phyloP scores from a whole-genome alignment of 768 basidiomycete genomes.

The Mycena latifolia region DNA sequence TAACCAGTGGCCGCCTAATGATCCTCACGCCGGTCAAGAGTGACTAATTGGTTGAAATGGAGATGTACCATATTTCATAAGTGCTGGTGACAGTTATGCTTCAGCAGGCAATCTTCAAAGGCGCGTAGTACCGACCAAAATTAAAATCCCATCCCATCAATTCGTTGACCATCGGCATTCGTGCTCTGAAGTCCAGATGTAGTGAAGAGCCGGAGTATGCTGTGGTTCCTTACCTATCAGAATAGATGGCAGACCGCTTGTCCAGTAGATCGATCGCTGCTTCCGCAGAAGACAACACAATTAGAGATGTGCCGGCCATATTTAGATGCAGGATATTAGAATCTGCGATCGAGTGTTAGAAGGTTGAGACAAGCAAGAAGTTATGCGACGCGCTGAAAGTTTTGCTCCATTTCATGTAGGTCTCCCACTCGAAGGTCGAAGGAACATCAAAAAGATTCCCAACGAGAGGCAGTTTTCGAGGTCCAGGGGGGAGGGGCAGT shows the following conservation, averaged over 20 bases:
- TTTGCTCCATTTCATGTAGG: conserved; percentile 42
- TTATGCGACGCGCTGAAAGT: too few relatives aligned
- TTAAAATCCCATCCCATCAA: conserved; percentile 10
- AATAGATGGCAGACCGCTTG: background rate
- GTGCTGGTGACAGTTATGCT: too few relatives aligned
- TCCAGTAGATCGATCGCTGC: background rate
- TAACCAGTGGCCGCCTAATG: too few relatives aligned
- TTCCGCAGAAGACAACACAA: background rate
- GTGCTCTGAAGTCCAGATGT: conserved; percentile 41
- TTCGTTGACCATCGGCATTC: background rate
- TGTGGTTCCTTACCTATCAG: background rate
- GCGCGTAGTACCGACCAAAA: background rate
- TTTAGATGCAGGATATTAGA: too few relatives aligned
- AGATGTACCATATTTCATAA: too few relatives aligned
- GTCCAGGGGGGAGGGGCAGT: conserved; percentile 51
- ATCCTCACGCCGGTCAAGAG: too few relatives aligned
- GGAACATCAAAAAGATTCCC: conserved; percentile 58
- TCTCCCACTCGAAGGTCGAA: conserved; percentile 48
- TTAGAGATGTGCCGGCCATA: too few relatives aligned
- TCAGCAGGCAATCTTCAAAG: too few relatives aligned
- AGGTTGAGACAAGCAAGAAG: too few relatives aligned
- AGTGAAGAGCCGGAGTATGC: conserved; percentile 46
- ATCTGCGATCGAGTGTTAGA: too few relatives aligned
- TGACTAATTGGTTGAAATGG: too few relatives aligned
- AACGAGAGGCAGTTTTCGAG: conserved; percentile 52